These are phyloP conservation scores for Albatrellus sp. DNA, from an alignment of 1,284 basidiomycete species.

Conservation along the genomic window DNA sequence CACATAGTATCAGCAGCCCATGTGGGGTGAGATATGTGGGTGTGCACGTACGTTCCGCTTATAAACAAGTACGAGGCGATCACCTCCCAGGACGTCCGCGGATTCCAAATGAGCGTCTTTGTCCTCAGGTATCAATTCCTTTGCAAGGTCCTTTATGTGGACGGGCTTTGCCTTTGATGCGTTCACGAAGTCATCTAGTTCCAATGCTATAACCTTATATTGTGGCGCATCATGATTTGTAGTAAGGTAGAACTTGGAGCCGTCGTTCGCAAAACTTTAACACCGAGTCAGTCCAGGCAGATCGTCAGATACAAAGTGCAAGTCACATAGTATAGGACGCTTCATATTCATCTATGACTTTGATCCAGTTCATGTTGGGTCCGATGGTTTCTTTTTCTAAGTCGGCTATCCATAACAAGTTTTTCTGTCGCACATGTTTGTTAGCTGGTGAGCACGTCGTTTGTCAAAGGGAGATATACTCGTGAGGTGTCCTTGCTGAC, in stretches of 20 bases:
- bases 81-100: conserved; percentile 38
- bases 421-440: conserved; percentile 34
- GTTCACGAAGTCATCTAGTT: conserved; percentile 31
- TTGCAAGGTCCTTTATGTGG: conserved; percentile 25
- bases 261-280: conserved; percentile 54
- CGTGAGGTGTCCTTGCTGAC: conserved; percentile 52
- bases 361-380: conserved; percentile 57
- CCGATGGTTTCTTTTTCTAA: conserved; percentile 45
- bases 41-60: conserved; percentile 51
- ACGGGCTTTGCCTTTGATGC: conserved; percentile 5
- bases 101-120: conserved; percentile 47
- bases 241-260: conserved; percentile 48
- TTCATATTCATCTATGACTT: conserved; percentile 52
- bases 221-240: conserved; percentile 60
- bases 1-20: neutral
- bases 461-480: conserved; percentile 23
- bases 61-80: conserved; percentile 57
- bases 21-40: too few species aligned
- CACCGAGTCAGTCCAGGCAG: neutral
- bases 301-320: neutral
- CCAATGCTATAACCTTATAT: conserved; percentile 57
- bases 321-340: conserved; percentile 52
- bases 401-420: conserved; percentile 65
- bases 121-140: conserved; percentile 65
- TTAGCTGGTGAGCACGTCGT: neutral